These are phyloP conservation scores for Microstegium vimineum DNA, from an alignment of 176 grass and related monocot genomes.

Conservation along the genomic window DNA sequence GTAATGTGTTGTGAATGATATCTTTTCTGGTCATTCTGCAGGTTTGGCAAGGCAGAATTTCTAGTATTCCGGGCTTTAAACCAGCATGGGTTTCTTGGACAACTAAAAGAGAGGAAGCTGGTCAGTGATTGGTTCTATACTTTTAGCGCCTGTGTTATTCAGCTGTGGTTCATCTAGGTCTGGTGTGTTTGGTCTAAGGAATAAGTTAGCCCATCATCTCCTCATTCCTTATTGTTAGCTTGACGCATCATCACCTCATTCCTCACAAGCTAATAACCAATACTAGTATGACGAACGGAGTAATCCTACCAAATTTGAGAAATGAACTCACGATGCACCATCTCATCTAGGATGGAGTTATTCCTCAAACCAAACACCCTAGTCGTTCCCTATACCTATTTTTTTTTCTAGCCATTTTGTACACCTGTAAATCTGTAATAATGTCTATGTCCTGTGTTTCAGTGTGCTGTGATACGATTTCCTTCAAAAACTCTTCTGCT, in stretches of 20 bases:
- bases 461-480: constrained; percentile 93
- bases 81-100: constrained; percentile 81
- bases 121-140: constrained; percentile 40
- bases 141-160: constrained; percentile 5
- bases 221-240: too few species aligned
- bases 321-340: too few species aligned
- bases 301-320: too few species aligned
- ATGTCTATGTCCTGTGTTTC: constrained; percentile 22
- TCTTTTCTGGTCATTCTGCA: constrained; percentile 34
- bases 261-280: too few species aligned
- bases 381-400: neutral
- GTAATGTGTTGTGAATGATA: constrained; percentile 18
- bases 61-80: constrained; percentile 86
- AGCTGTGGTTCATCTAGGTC: neutral
- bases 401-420: neutral
- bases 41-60: constrained; percentile 66
- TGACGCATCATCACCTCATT: too few species aligned
- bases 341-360: too few species aligned
- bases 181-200: too few species aligned
- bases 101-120: constrained; percentile 86
- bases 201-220: too few species aligned
- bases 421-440: constrained; percentile 17
- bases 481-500: constrained; percentile 83
- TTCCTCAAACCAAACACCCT: too few species aligned
- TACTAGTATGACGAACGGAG: too few species aligned